phyloP scores from a whole-genome alignment of 306 rosid species.

The Acmispon strigosus region DNA sequence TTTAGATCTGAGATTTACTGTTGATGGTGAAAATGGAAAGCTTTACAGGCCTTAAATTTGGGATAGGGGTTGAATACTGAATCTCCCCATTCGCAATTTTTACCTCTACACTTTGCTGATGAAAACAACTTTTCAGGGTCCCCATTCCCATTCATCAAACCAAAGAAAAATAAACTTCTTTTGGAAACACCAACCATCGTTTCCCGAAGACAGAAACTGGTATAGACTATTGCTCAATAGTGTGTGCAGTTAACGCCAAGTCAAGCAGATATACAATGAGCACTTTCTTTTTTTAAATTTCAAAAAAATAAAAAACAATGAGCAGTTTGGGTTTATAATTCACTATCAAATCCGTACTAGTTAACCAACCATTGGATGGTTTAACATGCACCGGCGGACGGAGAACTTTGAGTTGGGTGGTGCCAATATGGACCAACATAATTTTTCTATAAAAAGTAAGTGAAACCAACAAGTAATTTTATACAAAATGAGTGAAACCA shows the following conservation, averaged over 20 bases:
- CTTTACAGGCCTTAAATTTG: not conserved
- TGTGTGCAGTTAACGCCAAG: not conserved
- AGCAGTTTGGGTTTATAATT: no score
- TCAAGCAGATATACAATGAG: no score
- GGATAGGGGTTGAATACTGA: not conserved
- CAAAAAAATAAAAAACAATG: no score
- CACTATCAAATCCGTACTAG: no score
- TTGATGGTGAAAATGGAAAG: constrained; percentile 10
- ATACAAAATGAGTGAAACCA: no score
- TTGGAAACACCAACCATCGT: not conserved
- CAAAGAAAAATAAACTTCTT: not conserved
- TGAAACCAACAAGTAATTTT: no score
- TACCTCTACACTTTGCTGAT: not conserved
- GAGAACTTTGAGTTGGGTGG: no score
- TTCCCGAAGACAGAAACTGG: constrained; percentile 14
- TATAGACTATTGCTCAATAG: constrained; percentile 12
- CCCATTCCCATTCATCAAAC: not conserved
- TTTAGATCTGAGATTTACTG: constrained; percentile 12
- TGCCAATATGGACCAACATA: no score
- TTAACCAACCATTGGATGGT: no score
- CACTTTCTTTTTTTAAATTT: no score
- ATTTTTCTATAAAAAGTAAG: no score
- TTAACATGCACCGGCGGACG: no score
- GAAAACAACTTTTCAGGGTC: constrained; percentile 6
- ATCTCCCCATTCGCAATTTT: not conserved